Conservation (phyloP, 306 rosid genomes). For the Citrullus amarus region DNA sequence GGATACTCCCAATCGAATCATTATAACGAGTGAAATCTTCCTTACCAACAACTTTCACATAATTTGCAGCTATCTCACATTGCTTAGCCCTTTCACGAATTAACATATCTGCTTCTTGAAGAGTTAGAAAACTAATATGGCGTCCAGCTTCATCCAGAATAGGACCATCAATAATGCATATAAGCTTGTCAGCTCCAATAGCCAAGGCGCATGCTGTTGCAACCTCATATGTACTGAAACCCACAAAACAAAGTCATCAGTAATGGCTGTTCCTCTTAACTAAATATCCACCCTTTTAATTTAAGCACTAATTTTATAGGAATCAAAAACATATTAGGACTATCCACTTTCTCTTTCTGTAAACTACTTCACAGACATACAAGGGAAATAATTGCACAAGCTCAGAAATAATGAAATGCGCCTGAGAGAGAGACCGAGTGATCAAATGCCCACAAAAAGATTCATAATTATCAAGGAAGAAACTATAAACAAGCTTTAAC, state of each 20-base stretch:
- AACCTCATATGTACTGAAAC: conserved; percentile 85
- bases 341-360: background rate
- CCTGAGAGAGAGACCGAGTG: background rate
- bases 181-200: conserved; percentile 82
- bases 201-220: conserved; percentile 97
- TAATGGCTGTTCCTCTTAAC: conserved; percentile 7
- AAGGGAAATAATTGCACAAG: background rate
- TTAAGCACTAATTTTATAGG: background rate
- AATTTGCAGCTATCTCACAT: conserved; percentile 88
- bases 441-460: background rate
- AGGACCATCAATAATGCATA: conserved; percentile 89
- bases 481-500: background rate
- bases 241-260: conserved; percentile 13
- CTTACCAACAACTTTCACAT: conserved; percentile 72
- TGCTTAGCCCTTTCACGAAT: conserved; percentile 79
- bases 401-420: background rate
- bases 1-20: conserved; percentile 24
- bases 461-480: background rate
- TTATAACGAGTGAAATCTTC: conserved; percentile 27
- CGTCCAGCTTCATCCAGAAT: conserved; percentile 77
- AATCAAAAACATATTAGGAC: background rate
- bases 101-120: conserved; percentile 86
- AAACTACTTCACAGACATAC: background rate
- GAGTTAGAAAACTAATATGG: conserved; percentile 66
- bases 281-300: background rate